Conservation (phyloP, 768 basidiomycete species). For the Pholiota molesta region DNA sequence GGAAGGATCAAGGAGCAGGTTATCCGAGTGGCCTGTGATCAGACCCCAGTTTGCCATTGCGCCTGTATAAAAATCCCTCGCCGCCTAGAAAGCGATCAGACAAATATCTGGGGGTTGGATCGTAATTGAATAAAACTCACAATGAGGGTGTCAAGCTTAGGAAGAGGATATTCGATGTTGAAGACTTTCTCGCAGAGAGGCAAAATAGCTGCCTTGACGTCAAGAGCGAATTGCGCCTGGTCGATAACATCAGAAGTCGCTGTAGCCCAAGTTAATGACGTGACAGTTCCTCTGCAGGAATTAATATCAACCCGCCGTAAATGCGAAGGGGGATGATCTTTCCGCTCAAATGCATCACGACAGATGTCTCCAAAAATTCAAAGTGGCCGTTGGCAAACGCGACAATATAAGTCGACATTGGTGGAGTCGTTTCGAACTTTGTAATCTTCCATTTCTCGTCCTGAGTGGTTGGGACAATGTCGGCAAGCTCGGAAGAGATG, state of each 20-base stretch:
- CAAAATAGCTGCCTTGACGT: slow-evolving; percentile 53
- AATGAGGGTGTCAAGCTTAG: slow-evolving; percentile 93
- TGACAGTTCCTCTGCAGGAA: neutral
- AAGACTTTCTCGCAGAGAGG: slow-evolving; percentile 92
- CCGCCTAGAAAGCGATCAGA: slow-evolving; percentile 47
- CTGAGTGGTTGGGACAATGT: slow-evolving; percentile 45
- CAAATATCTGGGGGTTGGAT: neutral
- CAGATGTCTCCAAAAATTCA: slow-evolving; percentile 43
- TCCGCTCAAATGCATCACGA: slow-evolving; percentile 51
- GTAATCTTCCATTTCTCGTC: slow-evolving; percentile 77
- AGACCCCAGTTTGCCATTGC: slow-evolving; percentile 97
- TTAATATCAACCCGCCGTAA: slow-evolving; percentile 58
- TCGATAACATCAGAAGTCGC: neutral
- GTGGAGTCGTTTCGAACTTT: slow-evolving; percentile 79
- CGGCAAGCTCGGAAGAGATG: slow-evolving; percentile 32
- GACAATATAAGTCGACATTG: slow-evolving; percentile 89
- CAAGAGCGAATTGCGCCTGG: neutral
- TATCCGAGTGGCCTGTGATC: slow-evolving; percentile 86
- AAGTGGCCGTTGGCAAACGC: slow-evolving; percentile 87
- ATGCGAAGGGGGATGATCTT: slow-evolving; percentile 82
- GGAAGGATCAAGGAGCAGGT: slow-evolving; percentile 79
- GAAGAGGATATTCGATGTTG: slow-evolving; percentile 89
- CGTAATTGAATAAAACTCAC: slow-evolving; percentile 49
- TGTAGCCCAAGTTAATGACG: neutral
- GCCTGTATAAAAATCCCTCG: slow-evolving; percentile 86